Base-by-base conservation (phyloP, 768 basidiomycete species). In the Ephemerocybe angulata region DNA sequence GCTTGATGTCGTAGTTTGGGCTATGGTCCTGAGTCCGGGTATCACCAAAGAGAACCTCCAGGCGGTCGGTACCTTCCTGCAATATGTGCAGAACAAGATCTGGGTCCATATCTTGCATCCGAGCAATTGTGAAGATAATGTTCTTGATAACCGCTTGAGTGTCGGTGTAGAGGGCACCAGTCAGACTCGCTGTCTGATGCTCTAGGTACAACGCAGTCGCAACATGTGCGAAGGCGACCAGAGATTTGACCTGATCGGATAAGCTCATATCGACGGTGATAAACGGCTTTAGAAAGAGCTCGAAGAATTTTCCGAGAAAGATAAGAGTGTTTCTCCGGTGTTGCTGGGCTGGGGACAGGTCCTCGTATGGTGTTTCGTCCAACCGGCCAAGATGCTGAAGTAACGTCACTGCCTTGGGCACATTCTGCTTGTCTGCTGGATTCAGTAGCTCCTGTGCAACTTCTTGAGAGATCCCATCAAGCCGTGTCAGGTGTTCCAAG, bases 61-160 rank as follows among this genome's bases (percentile, higher is more conserved):
- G 57, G 2, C 66, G 60, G 47, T 70, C 67, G 6, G 62, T 60
- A 1, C 69, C 67, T 21, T 57, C 62, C 40, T 50, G 53, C 8
- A 60, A 42, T 13, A 67, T 62, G 41, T 59, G 58, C 42, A 62
- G 60, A 1, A 19, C 11, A 3, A 57, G 19, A 2, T 44, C n/a
- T 27, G 55, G 54, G 40, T 65, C 52, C 3, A 63, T 21, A 7
- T 53, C 17, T 54, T 69, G 62, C 7, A 65, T 46, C 12, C 62
- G 51, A 15, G 66, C 69, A 51, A 59, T 46, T 3, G 55, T 62
- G 56, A 66, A 53, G 31, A 66, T 55, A 22, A 64, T 63, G 49
- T 60, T 65, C 52, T 67, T 69, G 30, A 70, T 54, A 33, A 63
- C 55, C 11, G 64, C 56, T 55, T 67, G 65, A 4, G 61, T 55